Conservation (phyloP, 164 flowering plant species). For the Echeveria elegans region DNA sequence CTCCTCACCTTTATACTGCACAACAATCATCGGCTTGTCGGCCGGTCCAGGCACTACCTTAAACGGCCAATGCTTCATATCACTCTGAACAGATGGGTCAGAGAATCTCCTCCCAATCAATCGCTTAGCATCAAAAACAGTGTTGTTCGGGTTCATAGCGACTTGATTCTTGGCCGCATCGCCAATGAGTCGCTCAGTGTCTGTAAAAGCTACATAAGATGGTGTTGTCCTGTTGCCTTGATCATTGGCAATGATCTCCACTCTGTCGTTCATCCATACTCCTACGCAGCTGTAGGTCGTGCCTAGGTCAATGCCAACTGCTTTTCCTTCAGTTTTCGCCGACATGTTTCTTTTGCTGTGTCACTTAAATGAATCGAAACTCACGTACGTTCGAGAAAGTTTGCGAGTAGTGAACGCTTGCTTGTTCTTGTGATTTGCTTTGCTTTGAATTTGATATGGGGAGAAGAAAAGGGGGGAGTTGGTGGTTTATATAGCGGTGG, state of each 20-base stretch:
- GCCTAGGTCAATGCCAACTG: not conserved
- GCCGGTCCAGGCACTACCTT: not conserved
- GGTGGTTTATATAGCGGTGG: not conserved
- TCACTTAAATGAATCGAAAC: not conserved
- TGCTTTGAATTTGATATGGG: not conserved
- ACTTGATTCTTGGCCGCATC: not conserved
- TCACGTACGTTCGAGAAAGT: not conserved
- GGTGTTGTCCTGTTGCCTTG: constrained; percentile 1
- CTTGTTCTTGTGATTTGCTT: not conserved
- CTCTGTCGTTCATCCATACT: not conserved
- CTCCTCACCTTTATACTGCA: not conserved
- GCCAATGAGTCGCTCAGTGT: not conserved
- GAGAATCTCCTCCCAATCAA: not conserved
- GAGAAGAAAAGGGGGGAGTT: not conserved
- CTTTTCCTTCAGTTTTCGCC: not conserved
- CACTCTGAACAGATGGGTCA: not conserved
- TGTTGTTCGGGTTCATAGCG: constrained; percentile 3
- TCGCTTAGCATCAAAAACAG: not conserved
- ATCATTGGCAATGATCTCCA: not conserved
- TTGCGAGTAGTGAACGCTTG: not conserved
- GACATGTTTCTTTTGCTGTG: not conserved
- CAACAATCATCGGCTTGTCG: not conserved
- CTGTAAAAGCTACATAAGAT: not conserved
- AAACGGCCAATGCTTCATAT: constrained; percentile 1
- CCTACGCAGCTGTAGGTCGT: constrained; percentile 2